phyloP scores from a whole-genome alignment of 345 rosid genomes.

The Aurinia saxatilis region DNA sequence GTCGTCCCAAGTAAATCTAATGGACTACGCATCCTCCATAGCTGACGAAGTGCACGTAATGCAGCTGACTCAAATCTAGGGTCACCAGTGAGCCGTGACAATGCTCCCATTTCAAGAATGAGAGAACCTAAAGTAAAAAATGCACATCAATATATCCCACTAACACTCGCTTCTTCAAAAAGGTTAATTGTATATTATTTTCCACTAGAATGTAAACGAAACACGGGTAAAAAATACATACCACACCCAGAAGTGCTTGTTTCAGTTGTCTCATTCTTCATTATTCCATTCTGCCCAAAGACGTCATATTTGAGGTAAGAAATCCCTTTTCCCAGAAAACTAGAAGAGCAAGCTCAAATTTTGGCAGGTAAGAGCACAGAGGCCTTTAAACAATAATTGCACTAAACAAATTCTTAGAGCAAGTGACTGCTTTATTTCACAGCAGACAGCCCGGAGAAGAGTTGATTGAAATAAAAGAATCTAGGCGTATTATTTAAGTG shows the following conservation, averaged over 20 bases:
- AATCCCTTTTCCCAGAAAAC: slow-evolving; percentile 39
- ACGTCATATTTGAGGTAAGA: slow-evolving; percentile 45
- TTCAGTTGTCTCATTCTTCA: slow-evolving; percentile 76
- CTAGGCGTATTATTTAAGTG: background rate
- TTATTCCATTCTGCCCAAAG: slow-evolving; percentile 81
- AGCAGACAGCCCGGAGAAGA: background rate
- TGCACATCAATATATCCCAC: slow-evolving; percentile 10
- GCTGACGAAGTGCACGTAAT: slow-evolving; percentile 75
- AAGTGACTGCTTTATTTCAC: background rate
- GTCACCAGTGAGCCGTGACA: slow-evolving; percentile 86
- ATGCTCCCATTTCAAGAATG: slow-evolving; percentile 96
- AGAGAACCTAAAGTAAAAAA: slow-evolving; percentile 55
- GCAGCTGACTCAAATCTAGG: slow-evolving; percentile 84
- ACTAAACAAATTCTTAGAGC: background rate
- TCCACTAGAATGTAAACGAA: slow-evolving; percentile 14
- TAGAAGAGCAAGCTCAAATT: slow-evolving; percentile 28
- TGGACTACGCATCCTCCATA: slow-evolving; percentile 97
- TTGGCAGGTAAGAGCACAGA: background rate
- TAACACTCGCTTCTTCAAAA: background rate
- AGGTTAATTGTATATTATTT: background rate
- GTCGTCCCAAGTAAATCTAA: slow-evolving; percentile 85
- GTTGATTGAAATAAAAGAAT: background rate
- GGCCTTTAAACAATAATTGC: background rate
- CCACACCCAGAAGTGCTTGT: slow-evolving; percentile 99
- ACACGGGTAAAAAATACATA: slow-evolving; percentile 34